Evolutionary conservation across 2,329 filamentous ascomycete species (phyloP).

Genomic region (Leptographium lundbergii): DNA sequence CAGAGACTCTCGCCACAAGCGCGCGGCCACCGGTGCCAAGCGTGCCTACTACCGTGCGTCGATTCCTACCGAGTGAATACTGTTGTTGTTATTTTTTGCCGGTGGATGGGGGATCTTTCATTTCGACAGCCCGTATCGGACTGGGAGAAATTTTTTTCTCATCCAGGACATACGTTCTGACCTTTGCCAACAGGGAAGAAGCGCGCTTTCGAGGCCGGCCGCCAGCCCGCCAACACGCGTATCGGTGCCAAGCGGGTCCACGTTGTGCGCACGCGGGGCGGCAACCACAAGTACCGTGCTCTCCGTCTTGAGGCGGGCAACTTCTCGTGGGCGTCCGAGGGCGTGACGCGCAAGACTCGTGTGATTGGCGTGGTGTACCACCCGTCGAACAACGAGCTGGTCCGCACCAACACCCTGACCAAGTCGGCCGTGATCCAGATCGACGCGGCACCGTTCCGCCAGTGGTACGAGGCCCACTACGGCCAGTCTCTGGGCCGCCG

Average conservation of each 20-base stretch:
- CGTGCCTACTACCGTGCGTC: constrained; percentile 77
- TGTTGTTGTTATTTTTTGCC: constrained; percentile 17
- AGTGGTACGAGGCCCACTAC: constrained; percentile 99
- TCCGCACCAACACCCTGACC: constrained; percentile 99
- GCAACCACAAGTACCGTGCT: constrained; percentile 99
- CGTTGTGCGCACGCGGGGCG: constrained; percentile 40
- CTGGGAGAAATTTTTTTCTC: constrained; percentile 13
- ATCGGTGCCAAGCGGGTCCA: constrained; percentile 56
- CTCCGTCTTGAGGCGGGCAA: constrained; percentile 98
- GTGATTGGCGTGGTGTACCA: constrained; percentile 98
- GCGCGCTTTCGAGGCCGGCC: constrained; percentile 98
- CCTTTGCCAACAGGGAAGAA: constrained; percentile 73
- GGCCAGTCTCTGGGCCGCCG: constrained; percentile 77
- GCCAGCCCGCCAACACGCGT: constrained; percentile 98
- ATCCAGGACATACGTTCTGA: constrained; percentile 56
- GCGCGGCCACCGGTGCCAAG: constrained; percentile 98
- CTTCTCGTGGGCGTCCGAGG: constrained; percentile 99
- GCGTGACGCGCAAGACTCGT: constrained; percentile 96
- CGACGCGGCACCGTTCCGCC: constrained; percentile 96
- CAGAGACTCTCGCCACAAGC: constrained; percentile 99
- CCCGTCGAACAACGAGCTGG: constrained; percentile 99
- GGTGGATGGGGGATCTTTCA: constrained; percentile 10
- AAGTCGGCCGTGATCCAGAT: constrained; percentile 97
- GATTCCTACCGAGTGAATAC: constrained; percentile 15
- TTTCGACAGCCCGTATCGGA: constrained; percentile 56